These are phyloP conservation scores for Triticum turgidum DNA, from an alignment of 176 grass and related monocot species.

Conservation along the genomic window DNA sequence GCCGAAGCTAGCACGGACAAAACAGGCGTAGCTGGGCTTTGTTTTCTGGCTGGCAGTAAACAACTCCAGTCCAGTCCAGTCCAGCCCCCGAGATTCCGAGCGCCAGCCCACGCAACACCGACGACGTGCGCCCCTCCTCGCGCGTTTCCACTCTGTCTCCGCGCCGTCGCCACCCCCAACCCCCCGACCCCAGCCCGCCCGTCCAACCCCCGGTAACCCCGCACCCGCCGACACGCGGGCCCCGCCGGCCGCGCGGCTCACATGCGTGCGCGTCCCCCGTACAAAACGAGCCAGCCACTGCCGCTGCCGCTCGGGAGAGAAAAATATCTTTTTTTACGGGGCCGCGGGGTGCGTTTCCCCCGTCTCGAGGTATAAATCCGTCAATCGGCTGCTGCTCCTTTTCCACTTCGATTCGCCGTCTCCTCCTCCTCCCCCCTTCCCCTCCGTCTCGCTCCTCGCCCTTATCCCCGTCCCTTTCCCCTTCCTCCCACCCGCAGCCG, in stretches of 20 bases:
- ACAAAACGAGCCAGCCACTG: background rate
- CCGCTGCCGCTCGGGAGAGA: background rate
- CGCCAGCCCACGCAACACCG: slow-evolving; percentile 19
- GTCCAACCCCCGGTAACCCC: background rate
- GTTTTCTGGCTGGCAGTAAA: background rate
- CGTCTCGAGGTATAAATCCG: slow-evolving; percentile 19
- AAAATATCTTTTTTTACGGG: background rate
- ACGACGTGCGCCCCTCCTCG: slow-evolving; percentile 48
- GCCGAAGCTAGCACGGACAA: background rate
- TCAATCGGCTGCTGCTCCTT: slow-evolving; percentile 5
- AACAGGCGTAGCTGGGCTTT: background rate
- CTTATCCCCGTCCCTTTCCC: slow-evolving; percentile 33
- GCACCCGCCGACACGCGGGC: background rate
- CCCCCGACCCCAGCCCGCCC: background rate
- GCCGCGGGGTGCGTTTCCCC: background rate
- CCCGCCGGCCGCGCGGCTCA: slow-evolving; percentile 42
- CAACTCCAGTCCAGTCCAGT: background rate
- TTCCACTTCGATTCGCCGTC: slow-evolving; percentile 29
- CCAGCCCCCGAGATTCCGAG: slow-evolving; percentile 25
- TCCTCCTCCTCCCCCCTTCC: slow-evolving; percentile 2
- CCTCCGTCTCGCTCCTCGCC: background rate
- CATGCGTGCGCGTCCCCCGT: slow-evolving; percentile 28
- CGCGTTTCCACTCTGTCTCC: slow-evolving; percentile 26
- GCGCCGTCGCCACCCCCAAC: background rate
- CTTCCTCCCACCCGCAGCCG: background rate